Percentiles rank a stretch among this genome's conserved stretches.
phyloP scores from a whole-genome alignment of 768 basidiomycete genomes.

The Leccinum imitatum region DNA sequence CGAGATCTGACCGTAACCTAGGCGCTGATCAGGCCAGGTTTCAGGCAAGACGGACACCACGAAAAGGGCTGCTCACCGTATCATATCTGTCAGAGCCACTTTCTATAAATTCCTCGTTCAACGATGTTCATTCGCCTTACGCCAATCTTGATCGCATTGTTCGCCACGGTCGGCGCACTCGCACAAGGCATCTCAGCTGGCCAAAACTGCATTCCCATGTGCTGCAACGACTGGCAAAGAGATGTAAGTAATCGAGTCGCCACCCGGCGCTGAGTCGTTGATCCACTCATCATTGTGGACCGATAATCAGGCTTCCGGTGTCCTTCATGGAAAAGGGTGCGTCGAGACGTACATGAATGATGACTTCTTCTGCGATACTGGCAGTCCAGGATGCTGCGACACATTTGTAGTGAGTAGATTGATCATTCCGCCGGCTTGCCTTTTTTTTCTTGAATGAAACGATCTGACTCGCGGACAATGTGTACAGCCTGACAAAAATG shows the following conservation, averaged over 20 bases:
- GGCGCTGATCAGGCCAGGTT: no score
- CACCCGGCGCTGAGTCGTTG: background rate
- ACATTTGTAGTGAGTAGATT: background rate
- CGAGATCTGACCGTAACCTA: no score
- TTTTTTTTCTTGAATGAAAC: background rate
- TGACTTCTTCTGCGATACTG: background rate
- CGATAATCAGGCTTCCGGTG: background rate
- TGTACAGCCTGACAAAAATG: background rate
- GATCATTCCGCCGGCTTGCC: background rate
- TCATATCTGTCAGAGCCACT: no score
- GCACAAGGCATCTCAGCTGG: background rate
- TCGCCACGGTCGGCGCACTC: background rate
- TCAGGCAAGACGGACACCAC: no score
- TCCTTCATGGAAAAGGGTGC: no score
- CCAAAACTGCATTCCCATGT: background rate
- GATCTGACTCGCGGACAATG: background rate
- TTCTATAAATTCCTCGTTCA: background rate
- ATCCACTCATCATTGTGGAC: background rate
- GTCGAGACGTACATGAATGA: no score
- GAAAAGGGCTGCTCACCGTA: no score
- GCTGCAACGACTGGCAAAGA: background rate
- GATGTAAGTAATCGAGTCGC: background rate
- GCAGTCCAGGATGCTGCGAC: background rate
- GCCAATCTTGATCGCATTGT: background rate
- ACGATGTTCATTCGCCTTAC: background rate